These are phyloP conservation scores for Raffaelea ambrosiae DNA, from an alignment of 2,329 filamentous ascomycete genomes.

Conservation along the genomic window DNA sequence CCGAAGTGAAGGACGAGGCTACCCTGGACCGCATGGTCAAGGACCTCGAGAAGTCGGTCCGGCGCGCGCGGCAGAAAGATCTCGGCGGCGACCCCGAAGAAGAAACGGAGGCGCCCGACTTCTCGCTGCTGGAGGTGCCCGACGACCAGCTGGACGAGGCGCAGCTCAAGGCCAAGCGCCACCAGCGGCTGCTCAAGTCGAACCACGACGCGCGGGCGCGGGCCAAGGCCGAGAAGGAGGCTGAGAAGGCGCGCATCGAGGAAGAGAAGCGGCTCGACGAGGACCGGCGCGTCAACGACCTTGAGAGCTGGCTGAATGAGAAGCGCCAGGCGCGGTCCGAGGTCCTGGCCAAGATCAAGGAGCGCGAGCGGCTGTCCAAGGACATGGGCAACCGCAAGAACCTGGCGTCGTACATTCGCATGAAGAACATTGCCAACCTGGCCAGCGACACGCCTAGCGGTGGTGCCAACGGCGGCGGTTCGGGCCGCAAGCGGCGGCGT, in stretches of 20 bases:
- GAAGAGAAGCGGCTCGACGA: constrained; percentile 79
- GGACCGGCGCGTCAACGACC: constrained; percentile 73
- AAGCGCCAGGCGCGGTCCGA: constrained; percentile 64
- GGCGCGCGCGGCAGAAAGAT: constrained; percentile 86
- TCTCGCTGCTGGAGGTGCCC: constrained; percentile 78
- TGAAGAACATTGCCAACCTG: constrained; percentile 96
- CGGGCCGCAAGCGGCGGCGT: constrained; percentile 39
- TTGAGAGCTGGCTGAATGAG: constrained; percentile 80
- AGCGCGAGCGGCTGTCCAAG: constrained; percentile 84
- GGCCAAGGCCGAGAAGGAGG: constrained; percentile 94
- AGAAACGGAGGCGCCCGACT: constrained; percentile 72
- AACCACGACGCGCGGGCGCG: constrained; percentile 87
- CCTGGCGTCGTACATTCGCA: constrained; percentile 88
- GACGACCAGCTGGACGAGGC: constrained; percentile 93
- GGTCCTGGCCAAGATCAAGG: constrained; percentile 77
- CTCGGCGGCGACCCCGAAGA: constrained; percentile 58
- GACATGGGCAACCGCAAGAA: constrained; percentile 96
- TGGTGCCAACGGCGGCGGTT: constrained; percentile 75
- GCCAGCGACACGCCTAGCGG: constrained; percentile 84
- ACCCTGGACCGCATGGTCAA: constrained; percentile 77
- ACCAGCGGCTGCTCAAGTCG: constrained; percentile 86
- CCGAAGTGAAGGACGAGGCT: constrained; percentile 85
- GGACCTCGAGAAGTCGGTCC: constrained; percentile 84
- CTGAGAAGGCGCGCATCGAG: constrained; percentile 73
- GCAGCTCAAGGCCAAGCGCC: constrained; percentile 81